phyloP scores from a whole-genome alignment of 768 basidiomycete species.

The Polyporus arcularius region DNA sequence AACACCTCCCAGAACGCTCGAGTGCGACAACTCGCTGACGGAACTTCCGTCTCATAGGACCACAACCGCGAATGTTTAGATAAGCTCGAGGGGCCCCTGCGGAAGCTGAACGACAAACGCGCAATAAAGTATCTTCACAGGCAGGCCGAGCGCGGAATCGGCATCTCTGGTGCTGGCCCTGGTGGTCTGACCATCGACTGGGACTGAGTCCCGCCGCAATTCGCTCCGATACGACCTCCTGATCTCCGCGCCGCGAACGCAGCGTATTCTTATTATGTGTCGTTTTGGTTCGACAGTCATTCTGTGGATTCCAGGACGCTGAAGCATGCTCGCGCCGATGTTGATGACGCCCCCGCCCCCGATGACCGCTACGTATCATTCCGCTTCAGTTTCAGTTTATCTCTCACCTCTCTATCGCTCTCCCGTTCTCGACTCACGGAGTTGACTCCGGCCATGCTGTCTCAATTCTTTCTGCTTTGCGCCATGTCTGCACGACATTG shows the following conservation, averaged over 20 bases:
- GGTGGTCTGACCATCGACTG: slow-evolving; percentile 80
- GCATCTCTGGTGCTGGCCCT: slow-evolving; percentile 61
- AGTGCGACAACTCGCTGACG: background rate
- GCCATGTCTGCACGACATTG: slow-evolving; percentile 3
- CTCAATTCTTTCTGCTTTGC: background rate
- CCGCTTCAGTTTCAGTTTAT: background rate
- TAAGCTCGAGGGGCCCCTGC: slow-evolving; percentile 62
- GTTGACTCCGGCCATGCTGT: background rate
- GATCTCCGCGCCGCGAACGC: background rate
- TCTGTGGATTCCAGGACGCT: slow-evolving; percentile 6
- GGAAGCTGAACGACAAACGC: slow-evolving; percentile 76
- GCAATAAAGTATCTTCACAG: slow-evolving; percentile 80
- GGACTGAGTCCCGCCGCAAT: slow-evolving; percentile 44
- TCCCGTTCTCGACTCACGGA: background rate
- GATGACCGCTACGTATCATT: background rate
- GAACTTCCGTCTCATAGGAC: slow-evolving; percentile 43
- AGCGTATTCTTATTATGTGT: background rate
- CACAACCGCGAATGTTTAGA: slow-evolving; percentile 79
- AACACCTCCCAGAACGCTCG: background rate
- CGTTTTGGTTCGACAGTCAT: slow-evolving; percentile 7
- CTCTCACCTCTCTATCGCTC: background rate
- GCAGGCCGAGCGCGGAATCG: slow-evolving; percentile 75
- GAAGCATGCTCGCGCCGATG: background rate
- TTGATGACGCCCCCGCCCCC: background rate
- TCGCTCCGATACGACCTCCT: background rate